Conservation (phyloP, 2,329 filamentous ascomycete species). For the Ascochyta koolunga region DNA sequence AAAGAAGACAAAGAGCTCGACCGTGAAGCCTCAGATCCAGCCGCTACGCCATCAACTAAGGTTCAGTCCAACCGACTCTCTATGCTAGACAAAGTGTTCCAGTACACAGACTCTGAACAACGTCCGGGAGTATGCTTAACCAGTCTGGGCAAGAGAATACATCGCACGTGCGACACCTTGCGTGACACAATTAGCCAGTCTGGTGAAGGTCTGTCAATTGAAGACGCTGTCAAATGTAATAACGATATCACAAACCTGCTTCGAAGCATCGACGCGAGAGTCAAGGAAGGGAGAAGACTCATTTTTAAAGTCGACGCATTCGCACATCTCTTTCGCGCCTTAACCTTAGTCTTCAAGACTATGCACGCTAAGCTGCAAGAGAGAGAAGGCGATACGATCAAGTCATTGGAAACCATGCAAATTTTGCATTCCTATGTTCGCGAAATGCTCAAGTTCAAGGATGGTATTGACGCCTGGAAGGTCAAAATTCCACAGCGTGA, state of each 20-base stretch:
- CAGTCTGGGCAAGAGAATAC: conserved; percentile 18
- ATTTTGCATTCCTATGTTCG: conserved; percentile 23
- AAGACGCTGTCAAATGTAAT: conserved; percentile 14
- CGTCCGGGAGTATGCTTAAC: conserved; percentile 29
- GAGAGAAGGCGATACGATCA: conserved; percentile 1
- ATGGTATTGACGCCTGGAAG: conserved; percentile 30
- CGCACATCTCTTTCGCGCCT: conserved; percentile 30
- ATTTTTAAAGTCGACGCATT: conserved; percentile 38
- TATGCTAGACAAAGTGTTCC: conserved; percentile 27
- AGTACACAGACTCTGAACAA: conserved; percentile 24
- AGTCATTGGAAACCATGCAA: conserved; percentile 23
- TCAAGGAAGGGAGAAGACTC: conserved; percentile 8
- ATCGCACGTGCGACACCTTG: conserved; percentile 16
- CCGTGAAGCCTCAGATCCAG: background rate
- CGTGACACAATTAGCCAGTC: conserved; percentile 4
- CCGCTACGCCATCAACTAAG: background rate
- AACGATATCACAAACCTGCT: conserved; percentile 19
- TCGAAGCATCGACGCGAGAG: background rate
- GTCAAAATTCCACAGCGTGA: conserved; percentile 19
- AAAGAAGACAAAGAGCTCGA: background rate
- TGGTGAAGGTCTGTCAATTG: conserved; percentile 1
- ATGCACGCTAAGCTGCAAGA: conserved; percentile 25
- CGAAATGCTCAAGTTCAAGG: conserved; percentile 33
- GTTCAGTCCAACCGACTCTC: background rate
- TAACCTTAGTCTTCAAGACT: conserved; percentile 22